Base-by-base conservation (phyloP, 352 stramenopile genomes). In the Lagenidium sp. region DNA sequence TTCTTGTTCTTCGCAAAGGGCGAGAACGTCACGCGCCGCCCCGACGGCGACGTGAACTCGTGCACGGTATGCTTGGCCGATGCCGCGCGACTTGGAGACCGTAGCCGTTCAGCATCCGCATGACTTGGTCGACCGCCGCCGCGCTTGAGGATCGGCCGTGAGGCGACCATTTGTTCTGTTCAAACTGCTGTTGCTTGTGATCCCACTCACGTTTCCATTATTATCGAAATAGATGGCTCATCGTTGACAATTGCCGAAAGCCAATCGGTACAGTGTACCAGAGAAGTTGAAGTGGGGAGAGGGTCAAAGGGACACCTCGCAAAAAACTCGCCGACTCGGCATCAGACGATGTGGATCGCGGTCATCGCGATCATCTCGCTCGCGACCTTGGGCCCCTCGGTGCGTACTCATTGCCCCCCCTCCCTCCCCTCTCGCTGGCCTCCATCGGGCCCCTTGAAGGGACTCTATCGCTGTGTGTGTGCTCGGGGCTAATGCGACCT, bases 1-100 rank as follows among this genome's bases (percentile, higher is more conserved):
- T n/a, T 48, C 12, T 63, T 53, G 48, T 60, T 50, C 47, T 81
- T 81, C 5, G 74, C 68, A 43, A 90, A 90, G 28, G 72, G 77
- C 16, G 77, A 90, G 52, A 90, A 90, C 22, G 65, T 85, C 37
- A 90, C 77, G 32, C 61, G 71, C 21, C 77, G 68, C 28, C 50
- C 55, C 0, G 45, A 52, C 13, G 63, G 44, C 51, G 59, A 48
- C n/a, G 53, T 30, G n/a, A 79, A 55, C 32, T 60, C 53, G 12
- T 32, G 32, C 46, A 28, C 41, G 53, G 31, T 64, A 63, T 31
- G 47, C 44, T 24, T 61, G 44, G 7, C 38, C 28, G 28, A n/a
- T n/a, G n/a, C n/a, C 28, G 28, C 28, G 28, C 15, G 28, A 15
- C 21, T 42, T 23, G 13, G 50, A 52, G 12, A 21, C 38, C n/a